These are phyloP conservation scores for Alnus rubra DNA, from an alignment of 306 rosid genomes.

Conservation along the genomic window DNA sequence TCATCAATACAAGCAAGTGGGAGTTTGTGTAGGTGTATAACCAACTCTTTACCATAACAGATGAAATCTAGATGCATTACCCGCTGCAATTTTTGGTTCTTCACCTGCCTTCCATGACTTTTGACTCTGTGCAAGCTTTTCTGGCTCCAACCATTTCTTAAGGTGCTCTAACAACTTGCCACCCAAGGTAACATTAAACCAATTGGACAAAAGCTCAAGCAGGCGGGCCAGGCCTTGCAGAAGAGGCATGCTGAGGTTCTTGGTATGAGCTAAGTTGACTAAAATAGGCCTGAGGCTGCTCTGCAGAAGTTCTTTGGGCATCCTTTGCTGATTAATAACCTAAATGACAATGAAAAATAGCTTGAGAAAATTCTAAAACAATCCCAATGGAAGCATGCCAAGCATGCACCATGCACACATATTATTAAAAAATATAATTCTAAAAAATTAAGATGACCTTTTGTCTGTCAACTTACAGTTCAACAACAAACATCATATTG, in stretches of 20 bases:
- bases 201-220: constrained; percentile 91
- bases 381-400: constrained; percentile 18
- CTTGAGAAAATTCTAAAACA: constrained; percentile 18
- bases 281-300: constrained; percentile 97
- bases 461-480: constrained; percentile 19
- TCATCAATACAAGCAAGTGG: constrained; percentile 21
- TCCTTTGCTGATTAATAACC: constrained; percentile 95
- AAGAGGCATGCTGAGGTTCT: constrained; percentile 98
- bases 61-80: constrained; percentile 45
- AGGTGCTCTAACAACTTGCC: constrained; percentile 91
- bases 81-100: constrained; percentile 99
- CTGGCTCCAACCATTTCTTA: constrained; percentile 99
- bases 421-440: no score
- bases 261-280: constrained; percentile 94
- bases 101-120: constrained; percentile 99
- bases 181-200: constrained; percentile 98
- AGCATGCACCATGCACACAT: neutral
- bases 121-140: constrained; percentile 94
- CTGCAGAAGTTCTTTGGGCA: constrained; percentile 97
- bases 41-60: constrained; percentile 27
- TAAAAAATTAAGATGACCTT: neutral
- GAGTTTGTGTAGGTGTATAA: constrained; percentile 22
- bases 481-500: constrained; percentile 5
- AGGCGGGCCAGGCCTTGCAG: constrained; percentile 96
- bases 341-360: constrained; percentile 31